phyloP scores from a whole-genome alignment of 2,329 filamentous ascomycete genomes.

The Aspergillus udagawae region DNA sequence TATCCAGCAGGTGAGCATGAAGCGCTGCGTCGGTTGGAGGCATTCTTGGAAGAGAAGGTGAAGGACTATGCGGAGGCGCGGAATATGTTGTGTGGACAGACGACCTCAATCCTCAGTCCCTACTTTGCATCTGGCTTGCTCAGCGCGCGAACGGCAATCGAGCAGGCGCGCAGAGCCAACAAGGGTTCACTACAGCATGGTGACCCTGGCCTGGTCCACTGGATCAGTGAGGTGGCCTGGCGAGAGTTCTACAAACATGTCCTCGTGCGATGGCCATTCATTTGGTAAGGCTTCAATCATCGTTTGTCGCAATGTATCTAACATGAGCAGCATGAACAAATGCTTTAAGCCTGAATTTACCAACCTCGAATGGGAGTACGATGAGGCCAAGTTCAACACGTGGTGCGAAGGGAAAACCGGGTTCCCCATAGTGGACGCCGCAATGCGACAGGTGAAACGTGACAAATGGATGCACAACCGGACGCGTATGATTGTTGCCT shows the following conservation, averaged over 20 bases:
- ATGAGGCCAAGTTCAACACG: slow-evolving; percentile 62
- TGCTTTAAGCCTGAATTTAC: slow-evolving; percentile 81
- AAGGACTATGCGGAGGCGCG: slow-evolving; percentile 59
- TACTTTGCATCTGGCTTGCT: slow-evolving; percentile 69
- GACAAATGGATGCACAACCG: slow-evolving; percentile 81
- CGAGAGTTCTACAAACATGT: slow-evolving; percentile 87
- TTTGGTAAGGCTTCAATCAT: slow-evolving; percentile 30
- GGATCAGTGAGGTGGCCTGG: slow-evolving; percentile 84
- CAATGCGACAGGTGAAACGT: slow-evolving; percentile 71
- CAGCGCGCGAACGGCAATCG: slow-evolving; percentile 63
- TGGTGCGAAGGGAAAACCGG: slow-evolving; percentile 76
- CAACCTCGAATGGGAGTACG: slow-evolving; percentile 77
- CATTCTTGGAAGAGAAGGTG: slow-evolving; percentile 65
- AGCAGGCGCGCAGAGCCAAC: slow-evolving; percentile 60
- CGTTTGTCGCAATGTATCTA: neutral
- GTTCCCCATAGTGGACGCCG: slow-evolving; percentile 79
- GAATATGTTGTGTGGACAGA: slow-evolving; percentile 60
- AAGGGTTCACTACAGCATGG: slow-evolving; percentile 62
- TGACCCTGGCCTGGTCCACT: slow-evolving; percentile 61
- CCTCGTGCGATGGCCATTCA: slow-evolving; percentile 76
- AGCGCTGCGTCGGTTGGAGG: slow-evolving; percentile 59
- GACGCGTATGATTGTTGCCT: slow-evolving; percentile 77
- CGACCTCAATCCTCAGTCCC: slow-evolving; percentile 67
- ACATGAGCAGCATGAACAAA: slow-evolving; percentile 59
- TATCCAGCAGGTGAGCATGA: slow-evolving; percentile 77